Evolutionary conservation across 768 basidiomycete genomes (phyloP).

Genomic region (Boletus subparvulus): DNA sequence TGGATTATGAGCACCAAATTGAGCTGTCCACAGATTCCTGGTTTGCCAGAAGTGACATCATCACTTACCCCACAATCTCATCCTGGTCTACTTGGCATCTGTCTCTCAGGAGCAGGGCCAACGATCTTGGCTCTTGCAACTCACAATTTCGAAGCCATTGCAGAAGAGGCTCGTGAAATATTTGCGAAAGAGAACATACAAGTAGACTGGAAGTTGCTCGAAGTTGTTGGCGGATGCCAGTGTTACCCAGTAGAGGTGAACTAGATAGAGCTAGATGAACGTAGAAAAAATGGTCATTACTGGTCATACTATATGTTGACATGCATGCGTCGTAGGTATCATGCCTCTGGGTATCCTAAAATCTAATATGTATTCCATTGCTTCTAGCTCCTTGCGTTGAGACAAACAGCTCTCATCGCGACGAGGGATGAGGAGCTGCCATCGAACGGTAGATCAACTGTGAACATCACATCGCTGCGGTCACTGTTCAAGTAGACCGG

Average conservation of each 20-base stretch:
- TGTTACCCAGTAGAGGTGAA: slow-evolving; percentile 11
- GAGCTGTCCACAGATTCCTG: slow-evolving; percentile 71
- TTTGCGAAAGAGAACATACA: slow-evolving; percentile 72
- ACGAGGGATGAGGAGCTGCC: slow-evolving; percentile 64
- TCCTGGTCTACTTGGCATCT: slow-evolving; percentile 94
- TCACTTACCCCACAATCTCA: slow-evolving; percentile 85
- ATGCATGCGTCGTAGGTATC: slow-evolving; percentile 26
- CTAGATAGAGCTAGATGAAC: slow-evolving; percentile 6
- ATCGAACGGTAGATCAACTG: slow-evolving; percentile 80
- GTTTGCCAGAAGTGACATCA: slow-evolving; percentile 89
- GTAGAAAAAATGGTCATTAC: slow-evolving; percentile 18
- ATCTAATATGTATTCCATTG: slow-evolving; percentile 1
- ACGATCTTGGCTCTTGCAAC: slow-evolving; percentile 96
- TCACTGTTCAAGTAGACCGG: slow-evolving; percentile 93
- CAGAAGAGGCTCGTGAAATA: slow-evolving; percentile 72
- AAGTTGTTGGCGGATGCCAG: slow-evolving; percentile 53
- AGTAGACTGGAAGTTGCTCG: slow-evolving; percentile 88
- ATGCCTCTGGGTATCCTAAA: slow-evolving; percentile 24
- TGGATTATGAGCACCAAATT: background rate
- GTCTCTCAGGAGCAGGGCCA: slow-evolving; percentile 96
- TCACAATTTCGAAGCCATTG: slow-evolving; percentile 78
- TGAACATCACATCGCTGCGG: slow-evolving; percentile 88
- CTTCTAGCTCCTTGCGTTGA: slow-evolving; percentile 72
- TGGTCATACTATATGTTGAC: slow-evolving; percentile 16
- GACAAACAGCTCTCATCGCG: slow-evolving; percentile 85